Base-by-base conservation (phyloP, 2,329 filamentous ascomycete species). In the Canariomyces notabilis region DNA sequence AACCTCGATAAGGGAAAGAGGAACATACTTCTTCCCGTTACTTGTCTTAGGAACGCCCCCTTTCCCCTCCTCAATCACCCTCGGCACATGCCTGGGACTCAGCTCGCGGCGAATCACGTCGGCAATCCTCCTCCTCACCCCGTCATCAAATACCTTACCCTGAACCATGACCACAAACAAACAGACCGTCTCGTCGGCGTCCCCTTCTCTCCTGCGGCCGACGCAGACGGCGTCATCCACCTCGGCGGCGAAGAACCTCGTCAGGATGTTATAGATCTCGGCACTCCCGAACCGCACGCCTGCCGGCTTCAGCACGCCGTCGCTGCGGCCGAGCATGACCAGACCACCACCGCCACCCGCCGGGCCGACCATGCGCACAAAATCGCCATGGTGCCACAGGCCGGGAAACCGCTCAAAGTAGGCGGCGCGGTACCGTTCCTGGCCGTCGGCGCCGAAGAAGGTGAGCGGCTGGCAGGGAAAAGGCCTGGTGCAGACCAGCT, bases 321-420 rank as follows among this genome's bases (percentile, higher is more conserved):
- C 91, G 42, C 86, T 93, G 20, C 91, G 79, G 2, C 93, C 91
- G 0, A 97, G 77, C 91, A 97, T 97, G 55, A 89, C 75, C 8
- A 97, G 69, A 0, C 89, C n/a, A n/a, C n/a, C n/a, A n/a, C n/a
- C 88, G 11, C 87, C 83, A 0, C 35, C 45, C 4, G 87, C 93
- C 14, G 69, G 60, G 0, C 81, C 77, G 57, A 89, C 85, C 6
- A 82, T 75, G 33, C 74, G 72, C 26, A 96, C 80, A 61, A 96
- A 97, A 66, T 98, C 93, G 22, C 91, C 91, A 61, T 98, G 91
- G 61, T 95, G 89, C 93, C 93, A 97, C 12, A 88, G 75, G 2
- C 76, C 70, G 0, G 75, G 70, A 62, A 95, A 97, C 6, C 82
- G 79, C 51, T 93, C 87, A 59, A 98, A 98, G 67, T 98, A 98